phyloP scores from a whole-genome alignment of 352 stramenopile genomes.

The Aphanomyces euteiches region DNA sequence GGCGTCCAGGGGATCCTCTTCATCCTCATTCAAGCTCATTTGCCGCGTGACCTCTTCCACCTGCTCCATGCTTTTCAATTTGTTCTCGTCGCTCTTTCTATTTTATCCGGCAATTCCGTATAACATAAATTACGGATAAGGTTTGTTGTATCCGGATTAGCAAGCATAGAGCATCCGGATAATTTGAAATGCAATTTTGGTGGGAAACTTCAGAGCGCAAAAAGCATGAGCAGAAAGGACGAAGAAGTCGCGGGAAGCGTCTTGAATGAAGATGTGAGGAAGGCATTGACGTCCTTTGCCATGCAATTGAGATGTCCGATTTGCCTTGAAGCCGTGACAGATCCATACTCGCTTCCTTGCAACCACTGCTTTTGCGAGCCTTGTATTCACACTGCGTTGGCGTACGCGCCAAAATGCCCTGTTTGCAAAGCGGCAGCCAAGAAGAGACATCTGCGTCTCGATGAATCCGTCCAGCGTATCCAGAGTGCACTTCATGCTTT shows the following conservation, averaged over 20 bases:
- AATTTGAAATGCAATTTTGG: conserved; percentile 16
- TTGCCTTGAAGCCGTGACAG: conserved; percentile 69
- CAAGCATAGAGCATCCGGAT: neutral
- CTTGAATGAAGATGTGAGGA: conserved; percentile 34
- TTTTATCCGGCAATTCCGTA: neutral
- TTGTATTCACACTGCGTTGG: conserved; percentile 78
- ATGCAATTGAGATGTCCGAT: conserved; percentile 79
- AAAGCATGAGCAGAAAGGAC: neutral
- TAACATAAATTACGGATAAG: neutral
- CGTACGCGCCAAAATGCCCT: conserved; percentile 71
- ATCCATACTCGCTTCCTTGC: conserved; percentile 69
- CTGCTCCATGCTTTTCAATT: neutral
- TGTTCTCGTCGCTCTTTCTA: neutral
- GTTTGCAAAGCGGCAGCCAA: conserved; percentile 82
- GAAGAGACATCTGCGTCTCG: conserved; percentile 69
- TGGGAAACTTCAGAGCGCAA: conserved; percentile 14
- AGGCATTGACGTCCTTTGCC: conserved; percentile 60
- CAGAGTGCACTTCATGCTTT: conserved; percentile 38
- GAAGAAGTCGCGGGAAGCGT: neutral
- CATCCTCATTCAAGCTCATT: conserved; percentile 20
- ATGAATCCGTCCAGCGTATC: conserved; percentile 73
- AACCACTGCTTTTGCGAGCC: conserved; percentile 87
- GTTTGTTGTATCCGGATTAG: neutral
- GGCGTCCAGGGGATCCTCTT: conserved; percentile 67
- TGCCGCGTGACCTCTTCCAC: neutral